Evolutionary conservation across 228 moss, liverwort and hornwort genomes (phyloP).

Genomic region (Sphagnum fallax): DNA sequence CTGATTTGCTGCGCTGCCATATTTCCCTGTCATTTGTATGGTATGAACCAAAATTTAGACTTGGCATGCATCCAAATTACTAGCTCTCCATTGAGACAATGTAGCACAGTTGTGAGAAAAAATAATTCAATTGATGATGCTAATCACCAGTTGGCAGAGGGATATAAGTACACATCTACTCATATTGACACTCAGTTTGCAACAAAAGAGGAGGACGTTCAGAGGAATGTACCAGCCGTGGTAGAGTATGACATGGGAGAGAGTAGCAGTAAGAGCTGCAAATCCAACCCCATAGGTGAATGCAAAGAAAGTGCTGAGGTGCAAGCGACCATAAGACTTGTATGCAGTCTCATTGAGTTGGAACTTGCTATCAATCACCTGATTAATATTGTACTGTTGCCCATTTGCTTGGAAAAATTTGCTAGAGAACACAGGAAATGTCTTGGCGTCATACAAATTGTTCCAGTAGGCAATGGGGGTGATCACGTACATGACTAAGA

Average conservation of each 20-base stretch:
- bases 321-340: slow-evolving; percentile 28
- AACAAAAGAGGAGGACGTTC: background rate
- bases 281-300: slow-evolving; percentile 52
- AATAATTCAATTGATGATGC: too few relatives aligned
- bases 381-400: slow-evolving; percentile 18
- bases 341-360: slow-evolving; percentile 35
- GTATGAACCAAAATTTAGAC: too few relatives aligned
- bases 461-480: slow-evolving; percentile 47
- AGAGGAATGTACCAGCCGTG: slow-evolving; percentile 40
- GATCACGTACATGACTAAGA: slow-evolving; percentile 39
- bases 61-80: background rate
- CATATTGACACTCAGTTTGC: background rate
- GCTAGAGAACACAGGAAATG: slow-evolving; percentile 49
- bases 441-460: slow-evolving; percentile 30
- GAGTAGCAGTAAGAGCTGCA: slow-evolving; percentile 43
- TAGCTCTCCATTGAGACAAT: background rate
- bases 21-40: slow-evolving; percentile 38
- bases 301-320: slow-evolving; percentile 59
- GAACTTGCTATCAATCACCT: slow-evolving; percentile 35
- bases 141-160: background rate
- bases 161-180: background rate
- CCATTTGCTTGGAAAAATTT: slow-evolving; percentile 32
- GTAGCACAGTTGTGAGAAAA: too few relatives aligned
- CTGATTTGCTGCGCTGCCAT: slow-evolving; percentile 44
- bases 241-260: slow-evolving; percentile 51